These are phyloP conservation scores for Entonaema liquescens DNA, from an alignment of 495 filamentous ascomycete genomes.

Conservation along the genomic window DNA sequence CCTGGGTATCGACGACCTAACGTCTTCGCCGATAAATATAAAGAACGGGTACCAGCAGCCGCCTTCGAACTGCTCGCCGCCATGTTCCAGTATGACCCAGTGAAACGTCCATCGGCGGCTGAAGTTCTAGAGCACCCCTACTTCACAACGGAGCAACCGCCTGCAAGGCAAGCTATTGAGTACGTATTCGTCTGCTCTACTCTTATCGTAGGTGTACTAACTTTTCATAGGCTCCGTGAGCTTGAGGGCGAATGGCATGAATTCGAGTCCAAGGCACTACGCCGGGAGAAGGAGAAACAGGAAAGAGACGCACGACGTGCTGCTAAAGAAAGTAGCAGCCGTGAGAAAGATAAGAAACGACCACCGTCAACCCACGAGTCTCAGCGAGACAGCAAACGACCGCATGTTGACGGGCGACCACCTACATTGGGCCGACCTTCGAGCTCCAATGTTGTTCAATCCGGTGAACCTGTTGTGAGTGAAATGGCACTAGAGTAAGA, in stretches of 20 bases:
- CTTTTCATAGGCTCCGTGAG: conserved; percentile 69
- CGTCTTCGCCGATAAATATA: conserved; percentile 85
- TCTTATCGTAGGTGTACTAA: conserved; percentile 17
- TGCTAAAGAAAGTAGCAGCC: conserved; percentile 49
- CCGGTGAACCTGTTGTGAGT: conserved; percentile 11
- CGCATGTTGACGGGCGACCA: conserved; percentile 48
- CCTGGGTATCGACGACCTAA: conserved; percentile 77
- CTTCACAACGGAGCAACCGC: conserved; percentile 84
- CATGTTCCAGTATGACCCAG: conserved; percentile 90
- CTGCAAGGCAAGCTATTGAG: conserved; percentile 81
- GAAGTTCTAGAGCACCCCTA: conserved; percentile 91
- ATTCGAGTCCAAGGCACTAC: conserved; percentile 94
- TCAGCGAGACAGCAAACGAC: conserved; percentile 53
- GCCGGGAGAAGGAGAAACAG: conserved; percentile 85
- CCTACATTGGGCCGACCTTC: conserved; percentile 11
- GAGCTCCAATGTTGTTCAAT: conserved; percentile 16
- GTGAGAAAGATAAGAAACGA: conserved; percentile 61
- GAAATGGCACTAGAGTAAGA: conserved; percentile 11
- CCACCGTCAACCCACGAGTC: conserved; percentile 49
- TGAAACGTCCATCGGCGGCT: conserved; percentile 81
- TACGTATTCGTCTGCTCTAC: conserved; percentile 58
- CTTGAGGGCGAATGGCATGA: conserved; percentile 98
- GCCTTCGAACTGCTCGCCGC: conserved; percentile 82
- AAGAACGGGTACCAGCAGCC: conserved; percentile 71
- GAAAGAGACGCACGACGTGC: conserved; percentile 75